Evolutionary conservation across 305 asterid genomes (phyloP), one percentile per base, ranked within the genome.

Genomic region (Rubia tinctorum): DNA sequence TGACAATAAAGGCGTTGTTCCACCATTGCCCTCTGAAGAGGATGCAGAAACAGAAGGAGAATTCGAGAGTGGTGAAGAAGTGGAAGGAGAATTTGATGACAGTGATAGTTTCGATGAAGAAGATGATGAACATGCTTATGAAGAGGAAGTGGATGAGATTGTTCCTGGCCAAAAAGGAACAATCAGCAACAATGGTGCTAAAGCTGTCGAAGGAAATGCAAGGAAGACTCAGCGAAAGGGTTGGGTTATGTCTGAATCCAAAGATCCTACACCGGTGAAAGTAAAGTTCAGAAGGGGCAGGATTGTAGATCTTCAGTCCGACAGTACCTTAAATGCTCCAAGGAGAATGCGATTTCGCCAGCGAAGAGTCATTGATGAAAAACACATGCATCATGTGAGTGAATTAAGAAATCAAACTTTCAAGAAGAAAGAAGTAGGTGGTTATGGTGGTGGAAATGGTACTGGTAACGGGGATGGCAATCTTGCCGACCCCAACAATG

Each of bases 231-330:
- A 34, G n/a, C 75, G 69, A 80, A 91, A 80, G 84, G 80, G 77
- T 56, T 69, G 42, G 55, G 73, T 60, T 37, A 71, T 74, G 75
- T 73, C 90, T 53, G 88, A 82, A 77, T 88, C 79, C 30, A 79
- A 81, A 74, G 71, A 70, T 73, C 40, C 76, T 69, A 73, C 82
- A 27, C 88, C 85, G 5, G 86, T 84, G 86, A 91, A 90, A 81
- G 49, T 90, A 13, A 90, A 82, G 85, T 93, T 90, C 81, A 86
- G 88, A 78, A 86, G 83, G 72, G 97, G 97, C 75, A 91, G 87
- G 80, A 83, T 87, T 7, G 77, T 93, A 74, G 96, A 91, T 72
- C 82, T 88, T 80, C 88, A 84, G 71, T 69, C 86, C 10, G 95
- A 82, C 43, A 86, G 80, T 39, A 84, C 66, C 34, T 30, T 30